These are phyloP conservation scores for Elongisporangium prolatum DNA, from an alignment of 352 stramenopile genomes.

Conservation along the genomic window DNA sequence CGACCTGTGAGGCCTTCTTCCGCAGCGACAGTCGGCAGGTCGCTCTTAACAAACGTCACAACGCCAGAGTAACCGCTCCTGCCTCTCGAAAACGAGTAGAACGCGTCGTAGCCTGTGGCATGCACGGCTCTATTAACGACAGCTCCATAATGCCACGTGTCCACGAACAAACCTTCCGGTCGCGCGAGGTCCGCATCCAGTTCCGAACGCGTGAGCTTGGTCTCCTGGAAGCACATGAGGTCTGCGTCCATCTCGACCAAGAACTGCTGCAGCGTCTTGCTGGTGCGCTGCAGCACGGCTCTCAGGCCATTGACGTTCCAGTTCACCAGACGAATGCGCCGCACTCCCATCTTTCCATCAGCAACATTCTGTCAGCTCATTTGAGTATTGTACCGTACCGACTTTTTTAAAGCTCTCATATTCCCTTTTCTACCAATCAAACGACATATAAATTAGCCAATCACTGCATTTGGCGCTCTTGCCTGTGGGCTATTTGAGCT, in stretches of 20 bases:
- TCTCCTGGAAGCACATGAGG: conserved; percentile 84
- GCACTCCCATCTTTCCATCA: conserved; percentile 16
- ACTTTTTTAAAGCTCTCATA: neutral
- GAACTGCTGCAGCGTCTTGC: conserved; percentile 42
- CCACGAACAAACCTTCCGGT: conserved; percentile 27
- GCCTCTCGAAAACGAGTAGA: conserved; percentile 74
- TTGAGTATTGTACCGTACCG: neutral
- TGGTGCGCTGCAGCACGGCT: conserved; percentile 59
- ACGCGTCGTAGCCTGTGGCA: conserved; percentile 66
- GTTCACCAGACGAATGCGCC: conserved; percentile 52
- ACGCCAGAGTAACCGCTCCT: conserved; percentile 77
- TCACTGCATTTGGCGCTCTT: neutral
- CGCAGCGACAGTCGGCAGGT: conserved; percentile 45
- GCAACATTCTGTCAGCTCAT: too few relatives aligned
- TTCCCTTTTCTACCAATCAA: neutral
- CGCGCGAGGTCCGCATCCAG: conserved; percentile 73
- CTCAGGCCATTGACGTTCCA: conserved; percentile 87
- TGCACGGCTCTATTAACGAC: conserved; percentile 5
- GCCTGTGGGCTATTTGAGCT: neutral
- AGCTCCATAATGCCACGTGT: neutral
- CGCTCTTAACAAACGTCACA: conserved; percentile 58
- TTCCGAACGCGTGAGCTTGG: conserved; percentile 80
- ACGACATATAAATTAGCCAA: neutral
- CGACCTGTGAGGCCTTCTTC: conserved; percentile 70
- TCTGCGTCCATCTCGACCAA: conserved; percentile 56